Conservation (phyloP, 192 early-diverging fungal genomes). For the Piromyces sp. region DNA sequence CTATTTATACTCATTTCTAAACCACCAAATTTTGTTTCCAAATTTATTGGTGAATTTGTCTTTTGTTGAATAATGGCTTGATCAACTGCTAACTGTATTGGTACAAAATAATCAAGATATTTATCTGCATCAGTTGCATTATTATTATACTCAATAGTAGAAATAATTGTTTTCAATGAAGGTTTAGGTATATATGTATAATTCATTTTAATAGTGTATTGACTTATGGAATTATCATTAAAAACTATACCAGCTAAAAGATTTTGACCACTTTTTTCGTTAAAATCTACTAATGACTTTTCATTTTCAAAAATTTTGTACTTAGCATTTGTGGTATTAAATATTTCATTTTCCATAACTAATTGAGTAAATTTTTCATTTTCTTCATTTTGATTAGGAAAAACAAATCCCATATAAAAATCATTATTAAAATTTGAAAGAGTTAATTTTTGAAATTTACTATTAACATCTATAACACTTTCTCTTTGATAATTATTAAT, state of each 20-base stretch:
- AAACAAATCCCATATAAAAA: background rate
- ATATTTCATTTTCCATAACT: background rate
- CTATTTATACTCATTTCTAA: background rate
- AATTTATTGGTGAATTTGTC: background rate
- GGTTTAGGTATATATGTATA: background rate
- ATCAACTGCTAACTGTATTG: background rate
- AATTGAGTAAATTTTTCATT: background rate
- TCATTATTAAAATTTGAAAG: background rate
- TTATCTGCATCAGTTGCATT: background rate
- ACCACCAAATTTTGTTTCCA: background rate
- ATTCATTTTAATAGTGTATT: background rate
- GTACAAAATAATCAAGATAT: background rate
- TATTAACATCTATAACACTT: background rate
- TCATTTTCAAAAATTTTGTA: background rate
- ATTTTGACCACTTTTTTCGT: background rate
- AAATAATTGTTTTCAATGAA: background rate
- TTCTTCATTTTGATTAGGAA: background rate
- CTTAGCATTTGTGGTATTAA: background rate
- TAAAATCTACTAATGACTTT: background rate
- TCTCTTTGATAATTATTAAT: background rate
- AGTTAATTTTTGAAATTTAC: background rate
- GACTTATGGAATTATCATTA: background rate
- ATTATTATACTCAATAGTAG: background rate
- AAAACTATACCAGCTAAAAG: background rate
- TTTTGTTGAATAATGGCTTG: background rate